Conservation (phyloP, 768 basidiomycete species). For the Lactarius vividus region DNA sequence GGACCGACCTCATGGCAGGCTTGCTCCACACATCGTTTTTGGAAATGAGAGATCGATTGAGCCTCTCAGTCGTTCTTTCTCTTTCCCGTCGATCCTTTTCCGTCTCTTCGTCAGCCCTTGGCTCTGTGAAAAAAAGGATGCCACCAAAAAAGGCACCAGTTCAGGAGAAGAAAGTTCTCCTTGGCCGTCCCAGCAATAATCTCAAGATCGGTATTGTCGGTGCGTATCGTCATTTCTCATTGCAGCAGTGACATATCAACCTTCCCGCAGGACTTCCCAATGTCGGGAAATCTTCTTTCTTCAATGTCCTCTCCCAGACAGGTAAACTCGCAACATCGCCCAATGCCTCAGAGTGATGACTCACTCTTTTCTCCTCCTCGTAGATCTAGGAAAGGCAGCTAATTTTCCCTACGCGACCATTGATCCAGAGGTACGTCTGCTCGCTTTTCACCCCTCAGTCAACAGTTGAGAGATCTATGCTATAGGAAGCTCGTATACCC, state of each 20-base stretch:
- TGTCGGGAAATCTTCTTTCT: slow-evolving; percentile 99
- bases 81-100: slow-evolving; percentile 35
- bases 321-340: slow-evolving; percentile 44
- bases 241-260: neutral
- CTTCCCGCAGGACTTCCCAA: slow-evolving; percentile 74
- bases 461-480: slow-evolving; percentile 1
- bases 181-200: slow-evolving; percentile 95
- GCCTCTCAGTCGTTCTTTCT: slow-evolving; percentile 8
- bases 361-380: slow-evolving; percentile 13
- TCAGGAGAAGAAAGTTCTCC: slow-evolving; percentile 78
- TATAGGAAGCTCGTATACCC: slow-evolving; percentile 83
- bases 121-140: slow-evolving; percentile 66
- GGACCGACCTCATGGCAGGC: neutral
- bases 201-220: slow-evolving; percentile 99
- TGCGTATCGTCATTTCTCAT: slow-evolving; percentile 39
- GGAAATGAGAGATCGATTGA: slow-evolving; percentile 30
- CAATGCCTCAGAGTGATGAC: slow-evolving; percentile 16
- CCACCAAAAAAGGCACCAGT: slow-evolving; percentile 82
- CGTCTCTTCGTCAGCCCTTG: slow-evolving; percentile 36
- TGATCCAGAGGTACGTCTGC: slow-evolving; percentile 64
- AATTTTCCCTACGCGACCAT: slow-evolving; percentile 97
- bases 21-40: neutral
- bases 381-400: slow-evolving; percentile 89
- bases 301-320: slow-evolving; percentile 92
- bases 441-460: neutral